Conservation (phyloP, 2,329 filamentous ascomycete genomes). For the Botryosphaeria agaves region DNA sequence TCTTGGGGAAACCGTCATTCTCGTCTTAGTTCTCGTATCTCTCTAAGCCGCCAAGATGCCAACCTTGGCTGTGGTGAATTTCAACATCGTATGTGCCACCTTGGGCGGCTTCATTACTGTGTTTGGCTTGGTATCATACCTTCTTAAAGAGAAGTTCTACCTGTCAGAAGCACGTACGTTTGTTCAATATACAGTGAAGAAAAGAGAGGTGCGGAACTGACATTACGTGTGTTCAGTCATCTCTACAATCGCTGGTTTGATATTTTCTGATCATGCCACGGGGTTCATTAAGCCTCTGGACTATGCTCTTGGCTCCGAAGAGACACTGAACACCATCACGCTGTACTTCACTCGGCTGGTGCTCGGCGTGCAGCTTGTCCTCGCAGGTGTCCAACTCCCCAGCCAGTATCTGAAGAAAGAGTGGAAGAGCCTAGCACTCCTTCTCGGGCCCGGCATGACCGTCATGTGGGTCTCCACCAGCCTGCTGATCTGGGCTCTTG, state of each 20-base stretch:
- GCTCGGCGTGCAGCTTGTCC: slow-evolving; percentile 74
- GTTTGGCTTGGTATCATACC: slow-evolving; percentile 81
- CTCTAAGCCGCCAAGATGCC: slow-evolving; percentile 30
- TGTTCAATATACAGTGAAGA: slow-evolving; percentile 1
- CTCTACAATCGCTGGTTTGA: slow-evolving; percentile 59
- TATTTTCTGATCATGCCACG: slow-evolving; percentile 63
- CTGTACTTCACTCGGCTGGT: slow-evolving; percentile 76
- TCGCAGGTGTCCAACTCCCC: slow-evolving; percentile 77
- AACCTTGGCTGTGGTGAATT: slow-evolving; percentile 49
- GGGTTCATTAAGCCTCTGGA: no score
- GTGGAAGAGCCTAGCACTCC: slow-evolving; percentile 57
- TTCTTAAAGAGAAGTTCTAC: slow-evolving; percentile 80
- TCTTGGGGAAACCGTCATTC: not conserved
- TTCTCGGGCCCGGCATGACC: slow-evolving; percentile 73
- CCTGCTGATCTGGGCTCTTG: slow-evolving; percentile 58
- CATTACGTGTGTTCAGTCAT: slow-evolving; percentile 42
- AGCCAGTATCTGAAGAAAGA: slow-evolving; percentile 63
- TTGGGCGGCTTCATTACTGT: slow-evolving; percentile 76
- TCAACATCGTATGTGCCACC: slow-evolving; percentile 69
- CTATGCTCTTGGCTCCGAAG: slow-evolving; percentile 43
- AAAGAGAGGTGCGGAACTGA: slow-evolving; percentile 5
- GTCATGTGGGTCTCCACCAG: slow-evolving; percentile 77
- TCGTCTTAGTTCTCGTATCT: not conserved
- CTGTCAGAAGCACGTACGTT: slow-evolving; percentile 72
- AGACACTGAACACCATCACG: slow-evolving; percentile 54